Percentiles rank a stretch among this genome's conserved stretches.
These are phyloP conservation scores for Oryza meridionalis DNA, from an alignment of 176 grass and related monocot species.

Conservation along the genomic window DNA sequence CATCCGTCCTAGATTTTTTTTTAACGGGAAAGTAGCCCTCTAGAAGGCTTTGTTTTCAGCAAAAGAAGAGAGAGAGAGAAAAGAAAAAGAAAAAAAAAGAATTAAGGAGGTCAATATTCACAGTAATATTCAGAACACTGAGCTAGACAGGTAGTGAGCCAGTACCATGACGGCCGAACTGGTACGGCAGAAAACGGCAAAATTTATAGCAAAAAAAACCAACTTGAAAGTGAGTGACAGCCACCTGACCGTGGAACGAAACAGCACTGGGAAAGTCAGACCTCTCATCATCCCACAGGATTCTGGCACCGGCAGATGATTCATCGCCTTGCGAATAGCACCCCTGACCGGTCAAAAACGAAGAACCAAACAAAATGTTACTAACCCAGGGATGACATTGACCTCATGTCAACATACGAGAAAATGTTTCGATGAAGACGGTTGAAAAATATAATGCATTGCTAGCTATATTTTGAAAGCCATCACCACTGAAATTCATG, in stretches of 20 bases:
- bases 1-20: too few species aligned
- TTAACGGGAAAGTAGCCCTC: too few species aligned
- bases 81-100: background rate
- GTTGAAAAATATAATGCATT: background rate
- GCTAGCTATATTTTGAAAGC: background rate
- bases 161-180: too few species aligned
- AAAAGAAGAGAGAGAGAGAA: background rate
- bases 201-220: too few species aligned
- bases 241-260: background rate
- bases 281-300: background rate
- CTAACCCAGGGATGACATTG: background rate
- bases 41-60: background rate
- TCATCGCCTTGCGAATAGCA: background rate
- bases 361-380: background rate
- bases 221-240: background rate
- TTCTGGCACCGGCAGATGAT: conserved; percentile 43
- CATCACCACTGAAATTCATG: background rate
- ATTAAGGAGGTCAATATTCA: background rate
- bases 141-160: too few species aligned
- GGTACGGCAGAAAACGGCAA: too few species aligned
- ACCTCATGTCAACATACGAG: background rate
- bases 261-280: background rate
- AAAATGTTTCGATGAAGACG: background rate
- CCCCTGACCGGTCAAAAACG: conserved; percentile 33
- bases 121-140: too few species aligned